These are phyloP conservation scores for Phytophthora agathidicida DNA, from an alignment of 352 stramenopile species.

Conservation along the genomic window DNA sequence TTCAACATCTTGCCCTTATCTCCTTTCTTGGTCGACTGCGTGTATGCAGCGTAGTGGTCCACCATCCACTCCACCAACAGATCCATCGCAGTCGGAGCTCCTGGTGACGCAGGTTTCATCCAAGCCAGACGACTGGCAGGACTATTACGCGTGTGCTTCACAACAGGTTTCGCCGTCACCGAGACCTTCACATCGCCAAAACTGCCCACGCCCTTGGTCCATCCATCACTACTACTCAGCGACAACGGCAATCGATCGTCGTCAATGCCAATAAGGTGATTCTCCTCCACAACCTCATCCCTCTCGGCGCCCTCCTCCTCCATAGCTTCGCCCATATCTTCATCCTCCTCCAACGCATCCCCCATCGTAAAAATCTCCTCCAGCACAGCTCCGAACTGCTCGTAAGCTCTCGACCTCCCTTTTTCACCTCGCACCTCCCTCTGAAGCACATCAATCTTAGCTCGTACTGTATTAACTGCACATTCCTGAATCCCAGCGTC, in stretches of 20 bases:
- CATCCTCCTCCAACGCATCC: constrained; percentile 21
- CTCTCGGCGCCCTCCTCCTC: constrained; percentile 12
- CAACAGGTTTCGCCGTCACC: not conserved
- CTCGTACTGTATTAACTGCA: constrained; percentile 28
- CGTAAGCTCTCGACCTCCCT: constrained; percentile 24
- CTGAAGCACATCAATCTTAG: constrained; percentile 35
- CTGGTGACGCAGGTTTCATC: constrained; percentile 29
- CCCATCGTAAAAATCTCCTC: constrained; percentile 40
- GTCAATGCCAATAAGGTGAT: not conserved
- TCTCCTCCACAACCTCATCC: not conserved
- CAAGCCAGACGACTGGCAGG: constrained; percentile 22
- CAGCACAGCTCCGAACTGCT: constrained; percentile 34
- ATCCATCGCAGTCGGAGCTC: constrained; percentile 28
- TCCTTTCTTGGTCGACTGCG: constrained; percentile 32
- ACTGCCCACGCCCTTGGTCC: not conserved
- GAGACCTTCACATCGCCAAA: not conserved
- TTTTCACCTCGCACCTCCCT: constrained; percentile 32
- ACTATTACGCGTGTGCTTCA: constrained; percentile 17
- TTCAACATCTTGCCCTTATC: constrained; percentile 34
- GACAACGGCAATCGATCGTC: not conserved
- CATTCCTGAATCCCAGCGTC: constrained; percentile 24
- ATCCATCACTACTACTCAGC: not conserved
- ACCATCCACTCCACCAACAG: constrained; percentile 32
- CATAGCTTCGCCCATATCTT: constrained; percentile 25
- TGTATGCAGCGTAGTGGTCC: constrained; percentile 21